These are phyloP conservation scores for Trichoderma arundinaceum DNA, from an alignment of 2,329 filamentous ascomycete species.

Conservation along the genomic window DNA sequence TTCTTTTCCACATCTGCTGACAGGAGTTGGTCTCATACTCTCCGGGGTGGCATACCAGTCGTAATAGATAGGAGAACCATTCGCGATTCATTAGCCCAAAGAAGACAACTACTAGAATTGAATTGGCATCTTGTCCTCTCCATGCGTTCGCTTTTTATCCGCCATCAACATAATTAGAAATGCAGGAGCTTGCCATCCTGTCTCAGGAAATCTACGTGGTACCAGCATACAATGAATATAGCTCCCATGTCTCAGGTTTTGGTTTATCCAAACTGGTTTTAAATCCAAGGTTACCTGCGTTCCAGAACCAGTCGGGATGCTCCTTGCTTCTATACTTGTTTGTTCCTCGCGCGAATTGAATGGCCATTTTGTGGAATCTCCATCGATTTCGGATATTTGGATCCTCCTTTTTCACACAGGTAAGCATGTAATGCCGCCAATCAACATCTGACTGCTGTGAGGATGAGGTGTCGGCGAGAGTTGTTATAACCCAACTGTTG, in stretches of 20 bases:
- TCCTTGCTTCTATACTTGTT: slow-evolving; percentile 5
- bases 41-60: no score
- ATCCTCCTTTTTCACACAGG: background rate
- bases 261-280: slow-evolving; percentile 1
- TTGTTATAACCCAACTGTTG: background rate
- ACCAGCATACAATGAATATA: background rate
- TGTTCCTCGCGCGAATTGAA: slow-evolving; percentile 13
- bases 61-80: no score
- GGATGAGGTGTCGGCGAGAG: background rate
- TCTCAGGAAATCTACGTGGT: no score
- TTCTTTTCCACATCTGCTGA: no score
- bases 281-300: background rate
- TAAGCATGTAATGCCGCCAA: slow-evolving; percentile 17
- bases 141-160: no score
- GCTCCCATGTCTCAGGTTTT: background rate
- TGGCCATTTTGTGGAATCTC: slow-evolving; percentile 18
- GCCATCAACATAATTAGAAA: no score
- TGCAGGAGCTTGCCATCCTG: background rate
- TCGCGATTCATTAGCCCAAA: no score
- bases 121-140: no score
- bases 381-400: slow-evolving; percentile 6
- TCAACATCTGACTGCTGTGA: slow-evolving; percentile 1
- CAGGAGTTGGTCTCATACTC: no score
- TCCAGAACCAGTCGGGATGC: slow-evolving; percentile 16
- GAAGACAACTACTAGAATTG: no score